Conservation (phyloP, 75 land plant species). For the Chamaecyparis obtusa region DNA sequence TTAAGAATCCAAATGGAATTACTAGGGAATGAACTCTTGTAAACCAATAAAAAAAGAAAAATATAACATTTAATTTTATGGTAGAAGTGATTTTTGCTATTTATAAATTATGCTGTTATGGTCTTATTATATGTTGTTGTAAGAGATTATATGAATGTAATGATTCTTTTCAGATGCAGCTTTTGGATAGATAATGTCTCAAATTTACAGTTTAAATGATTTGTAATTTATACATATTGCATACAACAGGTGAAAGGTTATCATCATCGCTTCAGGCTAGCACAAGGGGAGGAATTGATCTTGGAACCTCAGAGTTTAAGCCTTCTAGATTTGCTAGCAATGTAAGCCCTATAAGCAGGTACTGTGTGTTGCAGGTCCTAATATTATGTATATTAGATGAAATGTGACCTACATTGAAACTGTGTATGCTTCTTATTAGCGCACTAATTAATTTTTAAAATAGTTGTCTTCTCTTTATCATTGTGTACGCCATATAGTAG, state of each 20-base stretch:
- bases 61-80: neutral
- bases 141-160: neutral
- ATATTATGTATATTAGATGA: neutral
- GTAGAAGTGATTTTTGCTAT: neutral
- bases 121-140: neutral
- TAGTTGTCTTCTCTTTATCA: neutral
- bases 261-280: slow-evolving; percentile 39
- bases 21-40: neutral
- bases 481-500: neutral
- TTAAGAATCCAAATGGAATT: neutral
- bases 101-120: neutral
- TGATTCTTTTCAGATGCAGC: neutral
- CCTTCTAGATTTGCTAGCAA: slow-evolving; percentile 3
- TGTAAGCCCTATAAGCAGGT: slow-evolving; percentile 8
- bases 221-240: neutral
- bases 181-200: neutral
- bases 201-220: neutral
- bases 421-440: neutral
- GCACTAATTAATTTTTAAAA: neutral
- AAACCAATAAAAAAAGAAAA: neutral
- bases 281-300: slow-evolving; percentile 24
- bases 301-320: slow-evolving; percentile 16
- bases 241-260: slow-evolving; percentile 25
- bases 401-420: neutral
- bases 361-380: neutral